Evolutionary conservation across 2,329 filamentous ascomycete genomes (phyloP).

Genomic region (Myriosclerotinia scirpicola): DNA sequence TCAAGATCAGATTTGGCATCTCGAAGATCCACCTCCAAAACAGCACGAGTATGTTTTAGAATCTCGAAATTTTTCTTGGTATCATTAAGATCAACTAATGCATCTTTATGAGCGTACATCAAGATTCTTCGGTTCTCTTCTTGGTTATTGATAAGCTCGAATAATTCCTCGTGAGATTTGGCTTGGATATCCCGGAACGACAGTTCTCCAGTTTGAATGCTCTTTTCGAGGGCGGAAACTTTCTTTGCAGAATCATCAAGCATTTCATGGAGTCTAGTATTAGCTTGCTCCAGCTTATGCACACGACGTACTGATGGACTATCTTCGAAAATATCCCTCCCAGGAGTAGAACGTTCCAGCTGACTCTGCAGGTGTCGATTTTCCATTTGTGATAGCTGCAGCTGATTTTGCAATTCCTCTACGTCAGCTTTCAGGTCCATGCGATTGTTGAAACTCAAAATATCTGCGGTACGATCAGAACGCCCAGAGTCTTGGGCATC

Average conservation of each 20-base stretch:
- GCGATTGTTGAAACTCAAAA: conserved; percentile 78
- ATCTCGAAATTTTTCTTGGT: conserved; percentile 86
- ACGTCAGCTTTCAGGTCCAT: conserved; percentile 91
- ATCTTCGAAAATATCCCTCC: conserved; percentile 65
- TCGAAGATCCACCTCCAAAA: conserved; percentile 81
- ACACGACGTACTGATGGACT: conserved; percentile 78
- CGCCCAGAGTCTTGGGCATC: conserved; percentile 70
- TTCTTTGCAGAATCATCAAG: conserved; percentile 93
- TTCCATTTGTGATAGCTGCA: conserved; percentile 93
- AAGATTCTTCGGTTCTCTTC: conserved; percentile 83
- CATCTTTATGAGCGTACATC: conserved; percentile 80
- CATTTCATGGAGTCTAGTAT: conserved; percentile 88
- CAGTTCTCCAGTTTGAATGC: conserved; percentile 80
- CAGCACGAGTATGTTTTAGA: conserved; percentile 76
- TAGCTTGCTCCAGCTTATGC: conserved; percentile 89
- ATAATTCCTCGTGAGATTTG: conserved; percentile 90
- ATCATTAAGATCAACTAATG: conserved; percentile 80
- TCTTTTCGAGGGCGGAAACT: conserved; percentile 84
- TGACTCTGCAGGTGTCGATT: conserved; percentile 91
- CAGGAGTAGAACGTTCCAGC: conserved; percentile 67
- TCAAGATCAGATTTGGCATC: conserved; percentile 81
- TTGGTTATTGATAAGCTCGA: conserved; percentile 88
- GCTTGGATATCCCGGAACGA: conserved; percentile 89
- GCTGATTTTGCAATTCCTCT: conserved; percentile 88
- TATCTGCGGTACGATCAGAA: conserved; percentile 83